A percentile compares a stretch with the other conserved stretches of the same genome.
phyloP scores from a whole-genome alignment of 208 protist species.

The Acanthamoeba lugdunensis region DNA sequence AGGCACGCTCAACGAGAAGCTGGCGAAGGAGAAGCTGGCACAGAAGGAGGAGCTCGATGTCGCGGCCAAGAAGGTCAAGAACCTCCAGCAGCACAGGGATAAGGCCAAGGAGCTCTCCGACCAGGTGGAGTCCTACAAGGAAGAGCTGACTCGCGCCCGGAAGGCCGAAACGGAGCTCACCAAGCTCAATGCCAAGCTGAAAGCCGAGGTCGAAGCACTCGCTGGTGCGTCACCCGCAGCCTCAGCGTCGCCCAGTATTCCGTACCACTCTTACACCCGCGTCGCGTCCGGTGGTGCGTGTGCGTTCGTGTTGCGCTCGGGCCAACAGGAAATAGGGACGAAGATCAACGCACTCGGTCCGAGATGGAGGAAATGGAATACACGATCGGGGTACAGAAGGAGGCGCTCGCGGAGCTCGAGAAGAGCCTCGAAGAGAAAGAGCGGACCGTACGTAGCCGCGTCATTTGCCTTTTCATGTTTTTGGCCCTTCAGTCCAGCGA shows the following conservation, averaged over 20 bases:
- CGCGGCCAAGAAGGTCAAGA: constrained; percentile 17
- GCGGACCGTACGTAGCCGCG: not conserved
- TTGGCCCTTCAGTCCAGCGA: not conserved
- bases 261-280: not conserved
- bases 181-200: not conserved
- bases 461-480: not conserved
- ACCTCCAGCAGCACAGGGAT: not conserved
- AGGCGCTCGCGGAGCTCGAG: not conserved
- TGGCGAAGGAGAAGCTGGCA: not conserved
- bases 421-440: not conserved
- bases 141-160: not conserved
- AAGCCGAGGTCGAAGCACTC: not conserved
- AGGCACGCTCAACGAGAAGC: not conserved
- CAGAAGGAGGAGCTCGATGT: not conserved
- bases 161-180: not conserved
- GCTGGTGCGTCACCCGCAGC: not conserved
- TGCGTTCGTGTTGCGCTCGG: not conserved
- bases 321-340: not conserved
- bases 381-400: constrained; percentile 1
- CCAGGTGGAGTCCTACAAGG: constrained; percentile 9
- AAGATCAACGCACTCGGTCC: not conserved
- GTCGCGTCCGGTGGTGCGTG: not conserved
- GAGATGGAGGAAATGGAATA: not conserved
- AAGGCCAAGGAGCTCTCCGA: constrained; percentile 43
- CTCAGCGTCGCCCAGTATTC: too few relatives aligned